Evolutionary conservation across 352 stramenopile genomes (phyloP).

Genomic region (Pythium dissimile): DNA sequence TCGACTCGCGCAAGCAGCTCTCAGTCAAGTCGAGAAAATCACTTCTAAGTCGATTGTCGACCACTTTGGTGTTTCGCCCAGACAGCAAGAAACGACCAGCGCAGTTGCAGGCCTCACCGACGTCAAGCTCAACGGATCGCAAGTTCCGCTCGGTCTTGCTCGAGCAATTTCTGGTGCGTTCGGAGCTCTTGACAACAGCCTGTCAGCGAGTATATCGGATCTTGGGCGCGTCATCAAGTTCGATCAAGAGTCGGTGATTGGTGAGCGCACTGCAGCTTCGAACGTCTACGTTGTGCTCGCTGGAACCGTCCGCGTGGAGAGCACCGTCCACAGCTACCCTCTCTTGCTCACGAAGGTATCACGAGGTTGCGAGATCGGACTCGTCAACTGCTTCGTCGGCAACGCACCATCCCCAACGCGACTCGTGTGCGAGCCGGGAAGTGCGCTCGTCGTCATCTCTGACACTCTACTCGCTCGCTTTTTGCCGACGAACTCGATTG

Average conservation of each 20-base stretch:
- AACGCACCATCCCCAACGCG: conserved; percentile 33
- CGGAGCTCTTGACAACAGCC: conserved; percentile 8
- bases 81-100: conserved; percentile 34
- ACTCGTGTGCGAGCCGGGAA: conserved; percentile 46
- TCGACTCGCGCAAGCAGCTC: conserved; percentile 59
- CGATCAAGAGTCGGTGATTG: conserved; percentile 14
- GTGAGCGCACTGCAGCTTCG: not conserved
- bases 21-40: conserved; percentile 84
- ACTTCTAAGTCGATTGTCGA: conserved; percentile 75
- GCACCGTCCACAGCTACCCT: conserved; percentile 35
- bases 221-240: conserved; percentile 1
- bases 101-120: conserved; percentile 18
- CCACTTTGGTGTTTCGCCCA: conserved; percentile 63
- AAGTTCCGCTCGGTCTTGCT: not conserved
- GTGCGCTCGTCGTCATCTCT: conserved; percentile 50
- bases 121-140: not conserved
- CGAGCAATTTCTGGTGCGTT: not conserved
- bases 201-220: conserved; percentile 4
- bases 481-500: conserved; percentile 48
- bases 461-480: conserved; percentile 54
- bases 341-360: conserved; percentile 49
- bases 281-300: conserved; percentile 59
- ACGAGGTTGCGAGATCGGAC: conserved; percentile 61
- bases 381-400: conserved; percentile 65
- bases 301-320: conserved; percentile 52